These are phyloP conservation scores for Salvia sclarea DNA, from an alignment of 305 asterid species.

Conservation along the genomic window DNA sequence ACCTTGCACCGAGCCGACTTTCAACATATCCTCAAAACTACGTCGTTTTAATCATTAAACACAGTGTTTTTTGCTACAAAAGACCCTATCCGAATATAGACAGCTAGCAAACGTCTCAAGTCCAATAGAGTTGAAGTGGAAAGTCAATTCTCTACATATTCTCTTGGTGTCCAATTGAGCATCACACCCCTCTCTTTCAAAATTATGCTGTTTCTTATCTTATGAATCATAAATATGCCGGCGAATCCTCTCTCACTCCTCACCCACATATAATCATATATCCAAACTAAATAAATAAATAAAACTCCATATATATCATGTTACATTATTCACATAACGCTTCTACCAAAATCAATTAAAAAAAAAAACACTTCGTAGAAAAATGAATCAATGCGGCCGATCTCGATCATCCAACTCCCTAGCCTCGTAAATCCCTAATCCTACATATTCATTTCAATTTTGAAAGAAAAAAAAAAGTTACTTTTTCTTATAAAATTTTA, in stretches of 20 bases:
- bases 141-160: too few species aligned
- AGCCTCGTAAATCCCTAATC: conserved; percentile 36
- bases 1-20: too few species aligned
- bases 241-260: conserved; percentile 27
- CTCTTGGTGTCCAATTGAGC: not conserved
- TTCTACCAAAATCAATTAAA: not conserved
- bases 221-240: conserved; percentile 32
- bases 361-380: too few species aligned
- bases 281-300: not conserved
- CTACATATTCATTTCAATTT: too few species aligned
- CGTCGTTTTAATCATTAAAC: too few species aligned
- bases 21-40: too few species aligned
- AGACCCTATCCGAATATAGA: too few species aligned
- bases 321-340: not conserved
- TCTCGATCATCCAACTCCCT: conserved; percentile 33
- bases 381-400: conserved; percentile 56
- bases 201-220: conserved; percentile 35
- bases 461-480: too few species aligned
- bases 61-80: too few species aligned
- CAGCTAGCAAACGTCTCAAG: too few species aligned
- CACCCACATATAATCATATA: conserved; percentile 33
- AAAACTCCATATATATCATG: too few species aligned
- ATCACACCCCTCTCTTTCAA: not conserved
- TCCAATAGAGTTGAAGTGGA: not conserved
- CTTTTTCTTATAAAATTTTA: too few species aligned